Evolutionary conservation across 1,284 basidiomycete species (phyloP).

Genomic region (Boletus nobilissimus): DNA sequence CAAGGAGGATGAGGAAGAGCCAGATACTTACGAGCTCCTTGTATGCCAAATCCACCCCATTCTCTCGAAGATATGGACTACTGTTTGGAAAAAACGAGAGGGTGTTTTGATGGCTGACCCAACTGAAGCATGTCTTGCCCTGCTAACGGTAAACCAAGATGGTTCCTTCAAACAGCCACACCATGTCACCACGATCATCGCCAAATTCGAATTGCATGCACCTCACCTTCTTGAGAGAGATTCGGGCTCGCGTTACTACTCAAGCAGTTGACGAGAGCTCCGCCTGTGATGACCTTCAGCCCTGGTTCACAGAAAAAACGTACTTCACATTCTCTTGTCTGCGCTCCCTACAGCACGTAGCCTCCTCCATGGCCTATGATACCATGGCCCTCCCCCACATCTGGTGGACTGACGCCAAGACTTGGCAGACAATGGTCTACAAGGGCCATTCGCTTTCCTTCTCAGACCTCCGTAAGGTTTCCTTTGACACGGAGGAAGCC

Average conservation of each 20-base stretch:
- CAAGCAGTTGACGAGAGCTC: too few species aligned
- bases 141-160: constrained; percentile 29
- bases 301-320: constrained; percentile 38
- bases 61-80: constrained; percentile 26
- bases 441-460: constrained; percentile 33
- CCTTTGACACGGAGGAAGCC: constrained; percentile 22
- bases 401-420: constrained; percentile 39
- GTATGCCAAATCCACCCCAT: neutral
- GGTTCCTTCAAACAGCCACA: constrained; percentile 36
- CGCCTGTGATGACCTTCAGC: constrained; percentile 2
- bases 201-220: constrained; percentile 37
- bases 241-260: too few species aligned
- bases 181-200: constrained; percentile 32
- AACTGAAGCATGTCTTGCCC: constrained; percentile 33
- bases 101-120: constrained; percentile 42
- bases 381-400: constrained; percentile 24
- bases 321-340: constrained; percentile 40
- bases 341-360: constrained; percentile 37
- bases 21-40: too few species aligned
- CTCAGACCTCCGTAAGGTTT: neutral
- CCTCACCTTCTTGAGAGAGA: constrained; percentile 8
- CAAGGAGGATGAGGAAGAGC: too few species aligned
- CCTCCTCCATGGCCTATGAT: constrained; percentile 30
- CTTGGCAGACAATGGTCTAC: constrained; percentile 17
- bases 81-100: accelerated